Percentiles rank a stretch among this genome's conserved stretches.
phyloP scores from a whole-genome alignment of 1,284 basidiomycete species.

The Melanopsichium pennsylvanicum region DNA sequence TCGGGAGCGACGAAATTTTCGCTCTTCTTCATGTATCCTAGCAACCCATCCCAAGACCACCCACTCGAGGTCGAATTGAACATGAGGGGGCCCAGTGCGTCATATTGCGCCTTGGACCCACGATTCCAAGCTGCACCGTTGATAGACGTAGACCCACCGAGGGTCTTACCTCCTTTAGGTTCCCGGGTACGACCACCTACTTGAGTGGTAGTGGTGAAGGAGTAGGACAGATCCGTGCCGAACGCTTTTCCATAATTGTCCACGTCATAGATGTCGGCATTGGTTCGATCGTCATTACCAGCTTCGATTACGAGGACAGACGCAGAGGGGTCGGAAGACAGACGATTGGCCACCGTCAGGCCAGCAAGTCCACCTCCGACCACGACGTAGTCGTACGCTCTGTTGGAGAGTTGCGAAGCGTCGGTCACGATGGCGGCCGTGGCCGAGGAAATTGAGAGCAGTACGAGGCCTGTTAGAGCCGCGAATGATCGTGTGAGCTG shows the following conservation, averaged over 20 bases:
- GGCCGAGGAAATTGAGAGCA: conserved; percentile 9
- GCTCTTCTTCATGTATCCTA: conserved; percentile 71
- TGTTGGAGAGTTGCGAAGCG: conserved; percentile 7
- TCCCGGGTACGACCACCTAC: conserved; percentile 63
- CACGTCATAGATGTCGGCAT: conserved; percentile 32
- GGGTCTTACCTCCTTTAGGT: conserved; percentile 70
- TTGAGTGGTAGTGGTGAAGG: conserved; percentile 69
- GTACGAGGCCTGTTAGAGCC: conserved; percentile 2
- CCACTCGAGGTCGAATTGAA: conserved; percentile 60
- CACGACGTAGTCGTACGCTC: conserved; percentile 61
- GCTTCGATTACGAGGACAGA: conserved; percentile 63
- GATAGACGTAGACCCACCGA: conserved; percentile 73
- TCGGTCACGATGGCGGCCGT: conserved; percentile 21
- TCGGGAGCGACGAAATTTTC: conserved; percentile 73
- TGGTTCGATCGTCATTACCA: conserved; percentile 50
- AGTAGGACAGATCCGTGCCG: conserved; percentile 70
- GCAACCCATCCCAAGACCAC: conserved; percentile 73
- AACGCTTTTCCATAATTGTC: conserved; percentile 70
- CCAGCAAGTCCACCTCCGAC: conserved; percentile 61
- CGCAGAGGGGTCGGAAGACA: conserved; percentile 54
- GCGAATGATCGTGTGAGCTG: conserved; percentile 24
- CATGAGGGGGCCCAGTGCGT: conserved; percentile 71
- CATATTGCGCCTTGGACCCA: conserved; percentile 72
- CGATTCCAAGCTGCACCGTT: conserved; percentile 73
- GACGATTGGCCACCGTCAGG: conserved; percentile 57